Evolutionary conservation across 192 early-diverging fungal genomes (phyloP).

Genomic region (Backusella mclennaniae): DNA sequence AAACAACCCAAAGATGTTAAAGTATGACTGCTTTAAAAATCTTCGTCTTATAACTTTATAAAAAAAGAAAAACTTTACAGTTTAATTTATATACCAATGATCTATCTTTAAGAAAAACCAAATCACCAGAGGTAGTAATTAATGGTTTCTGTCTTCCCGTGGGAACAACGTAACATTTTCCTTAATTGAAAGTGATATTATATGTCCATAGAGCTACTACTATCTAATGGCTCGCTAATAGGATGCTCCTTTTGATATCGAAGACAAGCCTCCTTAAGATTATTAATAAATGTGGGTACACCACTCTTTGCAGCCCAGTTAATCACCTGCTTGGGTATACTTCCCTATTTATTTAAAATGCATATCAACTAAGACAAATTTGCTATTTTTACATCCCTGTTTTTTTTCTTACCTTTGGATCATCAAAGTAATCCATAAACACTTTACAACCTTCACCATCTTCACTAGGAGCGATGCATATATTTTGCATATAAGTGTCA

Average conservation of each 20-base stretch:
- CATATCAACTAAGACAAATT: background rate
- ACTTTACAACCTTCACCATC: slow-evolving; percentile 47
- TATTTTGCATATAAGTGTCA: slow-evolving; percentile 49
- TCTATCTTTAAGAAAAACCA: background rate
- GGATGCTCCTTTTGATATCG: background rate
- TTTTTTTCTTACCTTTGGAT: slow-evolving; percentile 43
- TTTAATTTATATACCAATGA: background rate
- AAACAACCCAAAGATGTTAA: background rate
- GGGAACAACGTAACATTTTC: background rate
- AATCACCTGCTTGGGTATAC: slow-evolving; percentile 4
- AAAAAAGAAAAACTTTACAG: slow-evolving; percentile 9
- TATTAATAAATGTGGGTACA: background rate
- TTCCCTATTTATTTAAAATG: background rate
- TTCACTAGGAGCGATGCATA: slow-evolving; percentile 41
- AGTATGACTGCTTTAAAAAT: background rate
- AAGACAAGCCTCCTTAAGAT: background rate
- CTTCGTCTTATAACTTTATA: background rate
- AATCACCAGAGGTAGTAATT: background rate
- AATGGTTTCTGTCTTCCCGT: background rate
- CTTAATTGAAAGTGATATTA: background rate
- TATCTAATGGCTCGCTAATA: background rate
- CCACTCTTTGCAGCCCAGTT: slow-evolving; percentile 1
- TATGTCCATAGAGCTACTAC: background rate
- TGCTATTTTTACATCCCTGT: background rate
- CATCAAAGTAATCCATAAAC: slow-evolving; percentile 51